Conservation (phyloP, 768 basidiomycete genomes). For the Kwoniella europaea region DNA sequence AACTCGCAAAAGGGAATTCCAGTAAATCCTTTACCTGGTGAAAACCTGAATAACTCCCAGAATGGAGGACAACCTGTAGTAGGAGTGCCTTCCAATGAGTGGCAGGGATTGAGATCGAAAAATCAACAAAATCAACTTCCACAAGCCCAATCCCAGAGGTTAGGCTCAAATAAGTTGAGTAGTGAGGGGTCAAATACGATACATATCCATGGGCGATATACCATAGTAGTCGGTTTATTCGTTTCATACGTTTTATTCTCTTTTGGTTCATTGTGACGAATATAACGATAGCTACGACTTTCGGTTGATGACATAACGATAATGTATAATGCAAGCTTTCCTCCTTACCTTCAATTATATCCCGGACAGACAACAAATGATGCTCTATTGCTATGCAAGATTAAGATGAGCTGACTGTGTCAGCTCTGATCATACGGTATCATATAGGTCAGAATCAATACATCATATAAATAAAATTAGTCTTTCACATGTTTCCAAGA, state of each 20-base stretch:
- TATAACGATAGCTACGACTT: too few relatives aligned
- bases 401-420: neutral
- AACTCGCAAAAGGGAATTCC: constrained; percentile 21
- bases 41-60: constrained; percentile 7
- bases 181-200: neutral
- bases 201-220: neutral
- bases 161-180: neutral
- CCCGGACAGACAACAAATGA: too few relatives aligned
- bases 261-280: too few relatives aligned
- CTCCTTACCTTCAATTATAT: neutral
- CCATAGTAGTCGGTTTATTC: neutral
- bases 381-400: too few relatives aligned
- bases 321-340: neutral
- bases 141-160: neutral
- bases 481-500: constrained; percentile 1
- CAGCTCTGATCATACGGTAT: neutral
- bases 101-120: neutral
- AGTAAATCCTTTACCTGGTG: constrained; percentile 30
- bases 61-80: neutral
- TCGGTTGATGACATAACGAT: too few relatives aligned
- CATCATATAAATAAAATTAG: neutral
- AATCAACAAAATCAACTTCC: constrained; percentile 1
- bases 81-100: neutral
- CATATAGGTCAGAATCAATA: neutral
- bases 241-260: neutral